Evolutionary conservation across 768 basidiomycete genomes (phyloP).

Genomic region (Mycena amicta): DNA sequence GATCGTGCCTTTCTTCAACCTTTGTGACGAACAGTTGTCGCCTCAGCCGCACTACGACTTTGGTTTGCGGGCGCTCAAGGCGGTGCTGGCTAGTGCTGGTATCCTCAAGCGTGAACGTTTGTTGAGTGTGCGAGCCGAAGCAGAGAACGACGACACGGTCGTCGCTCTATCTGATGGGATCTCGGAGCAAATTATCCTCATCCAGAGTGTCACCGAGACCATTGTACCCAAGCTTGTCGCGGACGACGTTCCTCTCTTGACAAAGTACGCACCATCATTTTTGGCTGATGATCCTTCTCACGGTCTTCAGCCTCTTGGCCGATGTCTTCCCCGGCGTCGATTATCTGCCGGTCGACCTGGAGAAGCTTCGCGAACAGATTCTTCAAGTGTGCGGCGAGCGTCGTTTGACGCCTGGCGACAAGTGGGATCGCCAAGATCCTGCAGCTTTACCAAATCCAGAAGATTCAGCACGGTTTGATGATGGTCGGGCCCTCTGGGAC

Average conservation of each 20-base stretch:
- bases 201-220: constrained; percentile 97
- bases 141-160: constrained; percentile 43
- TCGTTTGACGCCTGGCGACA: constrained; percentile 82
- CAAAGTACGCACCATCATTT: constrained; percentile 58
- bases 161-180: constrained; percentile 67
- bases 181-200: constrained; percentile 94
- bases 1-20: constrained; percentile 98
- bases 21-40: constrained; percentile 96
- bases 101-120: constrained; percentile 93
- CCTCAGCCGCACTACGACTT: constrained; percentile 99
- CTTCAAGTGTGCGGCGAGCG: constrained; percentile 83
- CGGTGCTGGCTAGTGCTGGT: constrained; percentile 95
- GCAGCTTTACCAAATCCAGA: constrained; percentile 98
- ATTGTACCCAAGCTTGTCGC: constrained; percentile 98
- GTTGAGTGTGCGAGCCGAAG: constrained; percentile 46
- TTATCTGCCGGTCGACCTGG: constrained; percentile 87
- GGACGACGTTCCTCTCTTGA: constrained; percentile 92
- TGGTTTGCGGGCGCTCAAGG: constrained; percentile 94
- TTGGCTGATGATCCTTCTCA: not conserved
- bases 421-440: constrained; percentile 95
- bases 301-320: constrained; percentile 69
- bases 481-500: constrained; percentile 98
- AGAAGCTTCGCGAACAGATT: constrained; percentile 84
- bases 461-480: constrained; percentile 99
- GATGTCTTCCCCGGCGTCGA: constrained; percentile 98